Evolutionary conservation across 805 yeast genomes (phyloP).

Genomic region (Kuraishia hungarica): DNA sequence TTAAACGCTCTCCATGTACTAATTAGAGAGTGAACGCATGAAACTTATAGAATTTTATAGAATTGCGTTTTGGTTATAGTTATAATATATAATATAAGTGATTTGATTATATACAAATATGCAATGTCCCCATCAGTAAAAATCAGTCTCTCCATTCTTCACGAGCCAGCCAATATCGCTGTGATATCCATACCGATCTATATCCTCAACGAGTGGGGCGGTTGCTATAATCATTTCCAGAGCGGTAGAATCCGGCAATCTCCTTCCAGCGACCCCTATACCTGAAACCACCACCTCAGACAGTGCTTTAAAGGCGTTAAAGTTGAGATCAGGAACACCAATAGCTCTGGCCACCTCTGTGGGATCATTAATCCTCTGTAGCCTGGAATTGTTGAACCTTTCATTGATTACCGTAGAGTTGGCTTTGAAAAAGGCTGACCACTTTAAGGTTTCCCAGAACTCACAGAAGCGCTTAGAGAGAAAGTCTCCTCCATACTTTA

Average conservation of each 20-base stretch:
- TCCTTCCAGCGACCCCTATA: slow-evolving; percentile 21
- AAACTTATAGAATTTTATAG: neutral
- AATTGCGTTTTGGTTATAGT: neutral
- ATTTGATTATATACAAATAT: neutral
- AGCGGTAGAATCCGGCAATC: slow-evolving; percentile 24
- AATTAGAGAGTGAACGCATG: neutral
- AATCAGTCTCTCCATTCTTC: neutral
- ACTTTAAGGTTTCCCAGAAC: slow-evolving; percentile 26
- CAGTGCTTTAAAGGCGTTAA: slow-evolving; percentile 10
- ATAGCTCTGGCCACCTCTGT: neutral
- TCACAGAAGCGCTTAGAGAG: slow-evolving; percentile 31
- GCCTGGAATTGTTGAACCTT: neutral
- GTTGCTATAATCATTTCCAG: slow-evolving; percentile 25
- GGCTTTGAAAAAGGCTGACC: slow-evolving; percentile 4
- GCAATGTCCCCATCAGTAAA: neutral
- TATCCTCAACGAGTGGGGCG: slow-evolving; percentile 2
- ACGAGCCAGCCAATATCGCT: slow-evolving; percentile 7
- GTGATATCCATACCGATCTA: slow-evolving; percentile 4
- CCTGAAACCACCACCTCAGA: slow-evolving; percentile 24
- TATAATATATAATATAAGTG: neutral
- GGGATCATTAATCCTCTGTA: neutral
- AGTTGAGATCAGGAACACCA: slow-evolving; percentile 6
- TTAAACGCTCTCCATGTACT: neutral
- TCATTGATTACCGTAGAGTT: neutral
- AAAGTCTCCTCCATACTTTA: slow-evolving; percentile 29